Evolutionary conservation across 208 protist genomes (phyloP), one percentile per base, ranked within the genome.

Genomic region (Leptomonas pyrrhocoris): DNA sequence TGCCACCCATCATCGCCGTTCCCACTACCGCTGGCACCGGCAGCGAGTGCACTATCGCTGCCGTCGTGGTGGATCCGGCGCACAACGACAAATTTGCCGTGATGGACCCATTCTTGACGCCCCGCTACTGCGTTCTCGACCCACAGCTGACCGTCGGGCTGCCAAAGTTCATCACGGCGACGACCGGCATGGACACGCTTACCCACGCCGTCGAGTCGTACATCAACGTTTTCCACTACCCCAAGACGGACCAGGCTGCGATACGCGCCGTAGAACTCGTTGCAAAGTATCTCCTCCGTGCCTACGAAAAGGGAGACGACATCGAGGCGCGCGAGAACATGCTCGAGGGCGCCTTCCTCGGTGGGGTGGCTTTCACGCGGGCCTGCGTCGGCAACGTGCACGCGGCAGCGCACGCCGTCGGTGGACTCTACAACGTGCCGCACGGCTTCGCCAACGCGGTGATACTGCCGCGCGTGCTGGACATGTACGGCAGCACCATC

Each of bases 21-120:
- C 91, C 93, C 1, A 97, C 93, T 1, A 96, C 93, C 18, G 84
- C 89, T 21, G 93, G 91, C 45, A 97, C 91, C 13, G 93, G 91
- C 55, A 93, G 85, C 27, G 93, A 97, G 80, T 88, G 86, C 57
- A 97, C 93, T 8, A 78, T 90, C 25, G 91, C 92, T 28, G 73
- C 89, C 13, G 88, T 97, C 31, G 76, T 97, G 8, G 74, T 81
- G 12, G 79, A 84, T 42, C 23, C 69, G 23, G 62, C 62, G 34
- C 68, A 48, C 25, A 67, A 79, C 34, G 80, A 91, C 60, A 94
- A 94, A 70, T 88, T 88, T 60, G 74, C 84, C 15, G 49, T 94
- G 19, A 75, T 84, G 66, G 81, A 90, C 74, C 81, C 73, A 18
- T 73, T 86, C 21, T 74, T 97, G 6, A 50, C 86, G 6, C 89